Evolutionary conservation across 2,329 filamentous ascomycete genomes (phyloP).

Genomic region (Scytalidium sp.): DNA sequence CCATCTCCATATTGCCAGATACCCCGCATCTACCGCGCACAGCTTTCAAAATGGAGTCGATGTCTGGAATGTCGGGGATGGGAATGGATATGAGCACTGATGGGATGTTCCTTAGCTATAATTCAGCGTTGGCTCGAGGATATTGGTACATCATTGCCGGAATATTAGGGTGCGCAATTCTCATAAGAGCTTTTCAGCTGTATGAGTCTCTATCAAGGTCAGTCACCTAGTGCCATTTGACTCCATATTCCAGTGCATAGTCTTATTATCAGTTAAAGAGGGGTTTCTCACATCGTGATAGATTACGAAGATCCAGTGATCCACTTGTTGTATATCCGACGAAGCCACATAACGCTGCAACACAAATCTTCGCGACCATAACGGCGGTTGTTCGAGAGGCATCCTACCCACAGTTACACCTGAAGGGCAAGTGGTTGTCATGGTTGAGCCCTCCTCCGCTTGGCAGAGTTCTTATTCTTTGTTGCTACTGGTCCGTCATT

Average conservation of each 20-base stretch:
- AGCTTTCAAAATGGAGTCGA: slow-evolving; percentile 10
- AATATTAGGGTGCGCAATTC: slow-evolving; percentile 26
- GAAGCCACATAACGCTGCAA: slow-evolving; percentile 41
- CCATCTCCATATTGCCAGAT: too few species aligned
- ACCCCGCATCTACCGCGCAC: not conserved
- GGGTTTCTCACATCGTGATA: slow-evolving; percentile 21
- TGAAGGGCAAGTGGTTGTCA: slow-evolving; percentile 42
- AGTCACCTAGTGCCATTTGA: slow-evolving; percentile 2
- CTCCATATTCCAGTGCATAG: not conserved
- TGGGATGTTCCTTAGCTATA: slow-evolving; percentile 40
- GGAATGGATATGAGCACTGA: slow-evolving; percentile 23
- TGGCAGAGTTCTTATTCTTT: slow-evolving; percentile 51
- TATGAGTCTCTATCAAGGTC: slow-evolving; percentile 19
- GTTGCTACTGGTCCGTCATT: slow-evolving; percentile 57
- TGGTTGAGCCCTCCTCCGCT: slow-evolving; percentile 58
- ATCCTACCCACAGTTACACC: slow-evolving; percentile 52
- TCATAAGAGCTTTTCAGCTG: slow-evolving; percentile 14
- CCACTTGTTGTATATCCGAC: slow-evolving; percentile 51
- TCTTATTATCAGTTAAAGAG: not conserved
- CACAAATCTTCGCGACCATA: slow-evolving; percentile 55
- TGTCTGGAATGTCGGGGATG: slow-evolving; percentile 15
- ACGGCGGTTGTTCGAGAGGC: slow-evolving; percentile 56
- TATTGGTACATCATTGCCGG: slow-evolving; percentile 59
- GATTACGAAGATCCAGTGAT: slow-evolving; percentile 44
- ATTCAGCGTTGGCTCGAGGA: slow-evolving; percentile 48